Evolutionary conservation across 352 stramenopile species (phyloP), one percentile per base, ranked within the genome.

Genomic region (Elongisporangium undulatum): DNA sequence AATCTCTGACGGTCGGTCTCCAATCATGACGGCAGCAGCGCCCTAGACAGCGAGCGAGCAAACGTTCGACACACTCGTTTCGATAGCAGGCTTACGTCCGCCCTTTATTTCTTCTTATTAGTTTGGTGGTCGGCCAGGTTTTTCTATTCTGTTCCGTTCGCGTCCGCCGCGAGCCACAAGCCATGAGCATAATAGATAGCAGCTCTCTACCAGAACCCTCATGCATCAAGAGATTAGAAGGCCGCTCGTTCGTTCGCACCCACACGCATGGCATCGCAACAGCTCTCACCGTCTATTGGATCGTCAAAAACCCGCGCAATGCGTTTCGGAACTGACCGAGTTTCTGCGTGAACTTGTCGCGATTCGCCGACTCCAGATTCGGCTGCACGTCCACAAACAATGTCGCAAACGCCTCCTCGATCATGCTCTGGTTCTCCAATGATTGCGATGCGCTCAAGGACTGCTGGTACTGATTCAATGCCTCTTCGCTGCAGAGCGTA

Each of bases 311-410:
- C 51, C 89, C 71, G 56, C 95, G 85, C 55, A 98, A 82, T 21
- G 94, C 90, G 56, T 98, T 95, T 51, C 97, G 93, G 76, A 99
- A 99, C 55, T 97, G 89, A 17, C 95, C 97, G 19, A 99, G 78
- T 58, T 95, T 97, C 72, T 99, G 96, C 23, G 96, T 99, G 64
- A 99, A 99, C 65, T 97, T 93, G 85, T 99, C 97, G 52, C 97
- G 88, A 72, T 99, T 99, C 16, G 95, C 80, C 61, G 91, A 94
- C 71, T 99, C 97, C 29, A 99, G 74, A 64, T 97, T 99, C 38
- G 94, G 84, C 62, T 90, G 90, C 59, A 99, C 92, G 65, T 99
- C 96, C 17, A 75, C 74, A 61, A 99, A 94, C 19, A 99, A 78
- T 61, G 97, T 96, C n/a, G 87, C 88, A 69, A 99, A 98, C 20